These are phyloP conservation scores for Delitschia confertaspora DNA, from an alignment of 495 filamentous ascomycete genomes.

Conservation along the genomic window DNA sequence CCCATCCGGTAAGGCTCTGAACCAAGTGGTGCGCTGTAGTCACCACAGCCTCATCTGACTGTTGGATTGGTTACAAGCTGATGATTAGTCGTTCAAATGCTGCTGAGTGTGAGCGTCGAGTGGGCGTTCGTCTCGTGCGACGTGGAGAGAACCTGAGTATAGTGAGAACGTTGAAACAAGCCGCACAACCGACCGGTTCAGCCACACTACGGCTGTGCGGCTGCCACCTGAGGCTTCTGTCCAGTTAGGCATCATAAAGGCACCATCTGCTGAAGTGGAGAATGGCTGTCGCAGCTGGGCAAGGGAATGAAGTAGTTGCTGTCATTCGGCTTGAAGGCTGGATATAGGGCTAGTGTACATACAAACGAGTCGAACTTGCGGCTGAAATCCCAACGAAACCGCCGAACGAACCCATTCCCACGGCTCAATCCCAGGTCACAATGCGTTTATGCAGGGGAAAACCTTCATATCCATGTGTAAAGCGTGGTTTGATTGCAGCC, in stretches of 20 bases:
- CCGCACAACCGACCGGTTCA: constrained; percentile 10
- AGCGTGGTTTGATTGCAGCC: constrained; percentile 2
- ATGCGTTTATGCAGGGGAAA: constrained; percentile 23
- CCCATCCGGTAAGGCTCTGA: constrained; percentile 18
- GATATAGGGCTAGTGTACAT: constrained; percentile 22
- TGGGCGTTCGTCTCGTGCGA: no score
- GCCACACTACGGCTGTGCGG: constrained; percentile 28
- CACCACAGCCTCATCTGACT: no score
- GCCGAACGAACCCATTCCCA: background rate
- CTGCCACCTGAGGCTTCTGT: constrained; percentile 1
- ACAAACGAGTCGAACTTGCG: constrained; percentile 22
- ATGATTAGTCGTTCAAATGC: constrained; percentile 22
- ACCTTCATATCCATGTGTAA: constrained; percentile 6
- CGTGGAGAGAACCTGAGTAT: constrained; percentile 6
- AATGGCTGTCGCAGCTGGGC: constrained; percentile 14
- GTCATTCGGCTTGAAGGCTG: constrained; percentile 20
- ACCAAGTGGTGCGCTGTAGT: constrained; percentile 3
- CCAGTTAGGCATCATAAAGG: constrained; percentile 14
- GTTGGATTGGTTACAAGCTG: no score
- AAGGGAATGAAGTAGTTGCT: constrained; percentile 23
- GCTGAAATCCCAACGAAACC: constrained; percentile 16
- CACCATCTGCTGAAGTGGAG: background rate
- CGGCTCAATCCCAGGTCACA: constrained; percentile 14
- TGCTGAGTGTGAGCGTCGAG: constrained; percentile 14
- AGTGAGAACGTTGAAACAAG: constrained; percentile 11